phyloP scores from a whole-genome alignment of 2,329 filamentous ascomycete genomes.

The Ophiostoma piceae region DNA sequence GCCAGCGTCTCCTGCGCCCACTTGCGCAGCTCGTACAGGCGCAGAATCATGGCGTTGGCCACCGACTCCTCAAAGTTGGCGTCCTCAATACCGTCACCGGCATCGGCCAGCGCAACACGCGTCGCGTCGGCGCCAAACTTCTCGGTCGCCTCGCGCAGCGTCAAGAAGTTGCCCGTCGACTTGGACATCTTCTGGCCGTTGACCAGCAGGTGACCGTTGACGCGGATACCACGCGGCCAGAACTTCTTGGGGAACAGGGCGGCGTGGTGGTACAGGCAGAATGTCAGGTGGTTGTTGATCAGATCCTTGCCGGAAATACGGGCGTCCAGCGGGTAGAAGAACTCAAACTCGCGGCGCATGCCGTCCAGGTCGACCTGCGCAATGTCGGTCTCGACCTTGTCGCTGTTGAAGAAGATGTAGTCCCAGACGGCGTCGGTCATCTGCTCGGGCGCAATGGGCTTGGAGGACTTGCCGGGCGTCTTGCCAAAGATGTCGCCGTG shows the following conservation, averaged over 20 bases:
- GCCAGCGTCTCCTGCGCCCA: conserved; percentile 87
- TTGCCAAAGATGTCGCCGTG: conserved; percentile 80
- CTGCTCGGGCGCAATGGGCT: conserved; percentile 69
- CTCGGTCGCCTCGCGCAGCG: conserved; percentile 72
- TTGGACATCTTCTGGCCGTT: conserved; percentile 99
- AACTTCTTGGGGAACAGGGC: conserved; percentile 83
- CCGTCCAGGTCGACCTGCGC: conserved; percentile 58
- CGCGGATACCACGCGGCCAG: conserved; percentile 80
- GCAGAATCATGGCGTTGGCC: conserved; percentile 84
- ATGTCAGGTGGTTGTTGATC: conserved; percentile 89
- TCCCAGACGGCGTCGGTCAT: conserved; percentile 97
- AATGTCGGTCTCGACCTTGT: conserved; percentile 67
- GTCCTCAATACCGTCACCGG: conserved; percentile 88
- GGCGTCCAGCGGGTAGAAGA: conserved; percentile 92
- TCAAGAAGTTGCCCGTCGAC: conserved; percentile 95
- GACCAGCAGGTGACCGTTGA: conserved; percentile 87
- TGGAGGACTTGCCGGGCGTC: conserved; percentile 58
- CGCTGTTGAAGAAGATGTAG: conserved; percentile 78
- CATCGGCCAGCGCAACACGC: conserved; percentile 89
- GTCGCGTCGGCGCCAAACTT: conserved; percentile 91
- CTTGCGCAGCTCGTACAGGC: conserved; percentile 71
- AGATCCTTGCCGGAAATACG: conserved; percentile 87
- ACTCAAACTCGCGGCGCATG: conserved; percentile 89
- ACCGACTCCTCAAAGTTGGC: conserved; percentile 97
- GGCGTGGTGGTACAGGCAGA: conserved; percentile 89